Base-by-base conservation (phyloP, 305 asterid species). In the Rubia occidens region DNA sequence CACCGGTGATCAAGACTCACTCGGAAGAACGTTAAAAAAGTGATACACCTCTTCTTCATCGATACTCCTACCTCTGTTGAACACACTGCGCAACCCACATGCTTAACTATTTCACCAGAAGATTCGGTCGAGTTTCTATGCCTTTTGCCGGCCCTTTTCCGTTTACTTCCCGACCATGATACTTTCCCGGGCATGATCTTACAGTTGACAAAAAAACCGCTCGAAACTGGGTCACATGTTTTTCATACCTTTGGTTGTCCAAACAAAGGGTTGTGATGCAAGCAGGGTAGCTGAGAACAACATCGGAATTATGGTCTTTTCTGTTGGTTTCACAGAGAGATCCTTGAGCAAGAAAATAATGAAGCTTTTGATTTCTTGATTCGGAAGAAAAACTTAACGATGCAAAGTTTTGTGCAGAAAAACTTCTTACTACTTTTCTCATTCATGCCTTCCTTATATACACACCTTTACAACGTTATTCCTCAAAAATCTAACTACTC, bases 221-320 rank as follows among this genome's bases (percentile, higher is more conserved):
- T 64, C 95, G 80, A 81, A 88, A 91, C 70, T 83, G 96, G 21
- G 95, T 89, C 20, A 85, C 80, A 26, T 80, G 79, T 72, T 66
- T 89, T 69, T 88, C 98, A 56, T 77, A 85, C 98, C 96, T 89
- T 75, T 89, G 98, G 81, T 88, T 85, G 75, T 92, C 98, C 49
- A 88, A 74, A 74, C 91, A 92, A 60, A 92, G 88, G 55, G 96
- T 92, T 70, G 96, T 89, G 75, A 89, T 89, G 84, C 96, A 92
- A 80, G 96, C 96, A 68, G 98, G 98, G 83, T 96, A 92, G 76
- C 86, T 86, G 61, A 92, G 98, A 32, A 86, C 88, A 58, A 91
- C 98, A 74, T 92, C 98, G 68, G 96, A 89, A 66, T 32, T 66
- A 61, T 70, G 86, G 43, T 95, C 95, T 60, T 80, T 70, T 73